Base-by-base conservation (phyloP, 257 asterid genomes). In the Solanum ossicruentum region DNA sequence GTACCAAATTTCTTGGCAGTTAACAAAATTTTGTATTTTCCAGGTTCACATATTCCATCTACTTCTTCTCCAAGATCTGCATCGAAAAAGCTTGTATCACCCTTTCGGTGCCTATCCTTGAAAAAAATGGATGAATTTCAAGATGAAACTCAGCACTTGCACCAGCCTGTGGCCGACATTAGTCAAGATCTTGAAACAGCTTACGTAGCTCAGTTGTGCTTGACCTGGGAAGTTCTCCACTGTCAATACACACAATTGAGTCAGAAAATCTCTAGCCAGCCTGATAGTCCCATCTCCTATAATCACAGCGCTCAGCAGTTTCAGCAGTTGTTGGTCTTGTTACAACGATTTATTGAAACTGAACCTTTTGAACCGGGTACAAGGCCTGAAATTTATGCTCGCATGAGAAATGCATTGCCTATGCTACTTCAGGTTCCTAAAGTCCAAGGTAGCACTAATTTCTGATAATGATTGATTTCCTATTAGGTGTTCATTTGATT, bases 181-280 rank as follows among this genome's bases (percentile, higher is more conserved):
- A 86, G 85, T 86, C 92, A 88, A 71, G 97, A 95, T 87, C 94
- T 95, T 72, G 99, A 96, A 89, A 92, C 94, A 81, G 93, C 98
- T 26, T 96, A 96, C 83, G 97, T 93, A 58, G 97, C 93, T 87
- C 99, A 93, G 85, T 67, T 92, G 88, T 96, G 98, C 94, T 90
- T 95, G 93, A 91, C 98, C n/a, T 96, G 99, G 99, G 99, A 96
- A 88, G 93, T 93, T 21, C 95, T 95, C 85, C 98, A 96, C 86
- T 95, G 95, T 89, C 97, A 96, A 77, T 94, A 95, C 91, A 91
- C 97, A 39, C 97, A 93, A 87, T 85, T 96, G 89, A 89, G 88
- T 89, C 97, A 95, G 91, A 93, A 93, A 89, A 89, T 93, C 79
- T 88, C 91, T 63, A 85, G 85, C 89, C 93, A 90, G 57, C 93